Conservation (phyloP, 306 rosid species). For the Prunus mume region DNA sequence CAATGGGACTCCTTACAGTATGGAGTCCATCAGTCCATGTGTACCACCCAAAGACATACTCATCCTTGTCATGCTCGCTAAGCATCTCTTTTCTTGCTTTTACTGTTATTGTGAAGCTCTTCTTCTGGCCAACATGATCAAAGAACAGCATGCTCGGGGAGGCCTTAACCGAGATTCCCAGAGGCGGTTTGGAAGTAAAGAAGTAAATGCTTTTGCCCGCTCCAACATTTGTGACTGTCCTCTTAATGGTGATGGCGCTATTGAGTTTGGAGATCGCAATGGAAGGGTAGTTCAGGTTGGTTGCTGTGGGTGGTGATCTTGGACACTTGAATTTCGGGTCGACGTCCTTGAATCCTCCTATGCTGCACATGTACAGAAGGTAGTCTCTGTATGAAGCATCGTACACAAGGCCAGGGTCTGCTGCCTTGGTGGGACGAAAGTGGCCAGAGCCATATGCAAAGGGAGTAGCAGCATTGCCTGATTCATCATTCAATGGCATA, state of each 20-base stretch:
- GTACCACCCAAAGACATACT: constrained; percentile 72
- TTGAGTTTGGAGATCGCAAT: constrained; percentile 60
- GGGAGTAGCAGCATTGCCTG: constrained; percentile 55
- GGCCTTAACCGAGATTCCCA: constrained; percentile 50
- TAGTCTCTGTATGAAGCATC: constrained; percentile 74
- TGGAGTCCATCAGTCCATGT: constrained; percentile 48
- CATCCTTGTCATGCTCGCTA: constrained; percentile 18
- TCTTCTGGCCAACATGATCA: constrained; percentile 51
- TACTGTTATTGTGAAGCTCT: constrained; percentile 57
- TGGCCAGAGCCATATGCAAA: constrained; percentile 86
- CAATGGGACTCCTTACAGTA: constrained; percentile 69
- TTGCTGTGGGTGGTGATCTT: constrained; percentile 22
- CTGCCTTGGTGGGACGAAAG: constrained; percentile 61
- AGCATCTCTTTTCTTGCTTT: constrained; percentile 26
- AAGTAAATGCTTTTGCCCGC: constrained; percentile 44
- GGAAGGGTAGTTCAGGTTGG: constrained; percentile 81
- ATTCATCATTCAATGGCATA: constrained; percentile 55
- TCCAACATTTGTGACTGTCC: constrained; percentile 86
- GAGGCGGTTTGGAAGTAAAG: constrained; percentile 51
- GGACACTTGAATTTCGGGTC: constrained; percentile 50
- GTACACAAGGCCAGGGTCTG: constrained; percentile 85
- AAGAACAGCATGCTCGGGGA: constrained; percentile 56
- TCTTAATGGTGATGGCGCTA: constrained; percentile 31
- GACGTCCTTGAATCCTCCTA: constrained; percentile 33
- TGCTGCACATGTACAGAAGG: constrained; percentile 53